Base-by-base conservation (phyloP, 2,329 filamentous ascomycete species). In the Microsporum ferrugineum region DNA sequence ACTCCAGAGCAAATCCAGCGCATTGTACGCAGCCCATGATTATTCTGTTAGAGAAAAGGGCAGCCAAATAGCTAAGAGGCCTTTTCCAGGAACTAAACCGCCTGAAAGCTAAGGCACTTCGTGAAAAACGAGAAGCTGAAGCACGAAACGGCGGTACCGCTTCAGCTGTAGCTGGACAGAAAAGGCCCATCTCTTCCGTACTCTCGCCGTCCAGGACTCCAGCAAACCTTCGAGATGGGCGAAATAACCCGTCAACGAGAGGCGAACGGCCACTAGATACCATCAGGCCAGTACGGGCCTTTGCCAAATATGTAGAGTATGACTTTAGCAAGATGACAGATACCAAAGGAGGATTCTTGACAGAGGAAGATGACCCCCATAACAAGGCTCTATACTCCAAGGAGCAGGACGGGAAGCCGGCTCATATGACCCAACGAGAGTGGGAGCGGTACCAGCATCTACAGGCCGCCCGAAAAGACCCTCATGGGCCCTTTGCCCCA, bases 261-360 rank as follows among this genome's bases (percentile, higher is more conserved):
- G 61, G 33, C 12, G 51, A 71, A 5, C 71, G 74, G 7, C 76
- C 75, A 5, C 69, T 76, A 36, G 73, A 79, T 53, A 72, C 76
- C 3, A 85, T 95, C 57, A 85, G 85, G 60, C 87, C 92, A 0
- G 89, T 89, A 43, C 84, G 86, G 69, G 96, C 95, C 70, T 96
- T 97, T 67, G 85, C 88, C 63, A 92, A 94, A 72, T 97, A 88
- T 71, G 91, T 99, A 70, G 94, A 99, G 71, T 97, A 96, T 76
- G 94, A 99, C 73, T 94, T 99, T 76, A 92, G 88, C 71, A 88
- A 92, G 76, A 97, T 99, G 91, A 95, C 88, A 5, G 94, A 99
- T 73, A 97, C 92, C 0, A 96, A 96, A 71, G 94, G 94, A 64
- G 94, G 94, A 0, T 99, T 99, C 74, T 76, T 99, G 65, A 88